A percentile compares a stretch with the other conserved stretches of the same genome.
Evolutionary conservation across 805 yeast genomes (phyloP).

Genomic region (Torulaspora quercuum): DNA sequence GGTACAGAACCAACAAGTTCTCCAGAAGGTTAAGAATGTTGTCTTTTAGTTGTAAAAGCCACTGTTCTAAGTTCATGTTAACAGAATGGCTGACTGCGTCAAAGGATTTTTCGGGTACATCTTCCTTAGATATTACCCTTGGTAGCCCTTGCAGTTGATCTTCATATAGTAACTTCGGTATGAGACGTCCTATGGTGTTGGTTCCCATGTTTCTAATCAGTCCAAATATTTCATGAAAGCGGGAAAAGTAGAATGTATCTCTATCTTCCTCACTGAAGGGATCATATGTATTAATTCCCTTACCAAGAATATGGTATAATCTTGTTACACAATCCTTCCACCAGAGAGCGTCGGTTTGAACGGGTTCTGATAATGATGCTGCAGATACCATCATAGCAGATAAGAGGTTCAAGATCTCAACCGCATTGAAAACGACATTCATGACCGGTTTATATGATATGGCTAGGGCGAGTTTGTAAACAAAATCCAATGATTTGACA

Average conservation of each 20-base stretch:
- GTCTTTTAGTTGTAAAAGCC: slow-evolving; percentile 37
- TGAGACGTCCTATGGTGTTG: slow-evolving; percentile 25
- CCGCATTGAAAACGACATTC: slow-evolving; percentile 48
- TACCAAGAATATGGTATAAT: slow-evolving; percentile 25
- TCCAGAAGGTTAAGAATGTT: slow-evolving; percentile 51
- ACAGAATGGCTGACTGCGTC: slow-evolving; percentile 6
- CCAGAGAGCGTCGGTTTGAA: slow-evolving; percentile 20
- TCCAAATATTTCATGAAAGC: slow-evolving; percentile 25
- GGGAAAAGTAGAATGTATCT: slow-evolving; percentile 12
- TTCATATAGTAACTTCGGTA: slow-evolving; percentile 22
- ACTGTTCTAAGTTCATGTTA: slow-evolving; percentile 24
- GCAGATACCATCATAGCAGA: slow-evolving; percentile 26
- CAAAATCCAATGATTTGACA: slow-evolving; percentile 30
- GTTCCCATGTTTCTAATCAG: slow-evolving; percentile 31
- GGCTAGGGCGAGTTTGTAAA: slow-evolving; percentile 44
- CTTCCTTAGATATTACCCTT: slow-evolving; percentile 30
- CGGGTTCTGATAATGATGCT: slow-evolving; percentile 1
- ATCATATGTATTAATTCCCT: slow-evolving; percentile 18
- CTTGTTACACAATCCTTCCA: slow-evolving; percentile 30
- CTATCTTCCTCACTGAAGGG: slow-evolving; percentile 8
- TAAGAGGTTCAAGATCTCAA: slow-evolving; percentile 51
- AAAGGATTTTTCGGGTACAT: slow-evolving; percentile 10
- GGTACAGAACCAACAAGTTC: slow-evolving; percentile 32
- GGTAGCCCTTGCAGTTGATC: slow-evolving; percentile 27
- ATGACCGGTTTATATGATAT: slow-evolving; percentile 47